Conservation (phyloP, 2,329 filamentous ascomycete genomes). For the Microthyrium microscopicum region DNA sequence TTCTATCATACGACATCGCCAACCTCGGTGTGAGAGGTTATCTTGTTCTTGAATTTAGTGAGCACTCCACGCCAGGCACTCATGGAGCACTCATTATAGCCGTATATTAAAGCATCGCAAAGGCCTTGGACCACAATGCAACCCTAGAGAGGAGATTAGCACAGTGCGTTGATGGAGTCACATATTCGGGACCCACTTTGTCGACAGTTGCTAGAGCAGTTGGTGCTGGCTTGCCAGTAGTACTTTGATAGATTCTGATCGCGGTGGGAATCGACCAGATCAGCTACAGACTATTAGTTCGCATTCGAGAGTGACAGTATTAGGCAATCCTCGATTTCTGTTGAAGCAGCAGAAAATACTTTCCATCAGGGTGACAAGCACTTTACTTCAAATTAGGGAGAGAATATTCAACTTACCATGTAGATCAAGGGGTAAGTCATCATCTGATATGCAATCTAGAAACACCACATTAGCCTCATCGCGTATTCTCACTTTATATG, state of each 20-base stretch:
- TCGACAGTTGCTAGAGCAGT: constrained; percentile 22
- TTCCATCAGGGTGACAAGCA: too few species aligned
- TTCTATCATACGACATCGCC: too few species aligned
- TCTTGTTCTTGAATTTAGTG: constrained; percentile 1
- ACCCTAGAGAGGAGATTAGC: constrained; percentile 9
- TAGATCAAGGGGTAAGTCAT: constrained; percentile 27
- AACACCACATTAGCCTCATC: constrained; percentile 8
- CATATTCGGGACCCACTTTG: constrained; percentile 14
- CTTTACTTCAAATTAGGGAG: too few species aligned
- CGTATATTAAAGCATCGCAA: constrained; percentile 26
- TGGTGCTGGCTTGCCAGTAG: constrained; percentile 18
- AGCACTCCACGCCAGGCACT: constrained; percentile 12
- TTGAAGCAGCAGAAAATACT: too few species aligned
- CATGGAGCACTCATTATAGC: constrained; percentile 13
- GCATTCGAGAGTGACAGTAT: too few species aligned
- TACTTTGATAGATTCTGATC: constrained; percentile 25
- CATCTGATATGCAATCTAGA: constrained; percentile 25
- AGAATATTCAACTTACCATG: too few species aligned
- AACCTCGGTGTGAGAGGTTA: too few species aligned
- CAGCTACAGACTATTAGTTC: too few species aligned
- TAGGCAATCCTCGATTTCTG: too few species aligned
- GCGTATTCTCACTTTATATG: constrained; percentile 8
- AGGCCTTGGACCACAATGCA: constrained; percentile 27
- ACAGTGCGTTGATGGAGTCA: neutral
- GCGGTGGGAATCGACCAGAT: constrained; percentile 26